Conservation (phyloP, 257 asterid species). For the Nicotiana attenuata region DNA sequence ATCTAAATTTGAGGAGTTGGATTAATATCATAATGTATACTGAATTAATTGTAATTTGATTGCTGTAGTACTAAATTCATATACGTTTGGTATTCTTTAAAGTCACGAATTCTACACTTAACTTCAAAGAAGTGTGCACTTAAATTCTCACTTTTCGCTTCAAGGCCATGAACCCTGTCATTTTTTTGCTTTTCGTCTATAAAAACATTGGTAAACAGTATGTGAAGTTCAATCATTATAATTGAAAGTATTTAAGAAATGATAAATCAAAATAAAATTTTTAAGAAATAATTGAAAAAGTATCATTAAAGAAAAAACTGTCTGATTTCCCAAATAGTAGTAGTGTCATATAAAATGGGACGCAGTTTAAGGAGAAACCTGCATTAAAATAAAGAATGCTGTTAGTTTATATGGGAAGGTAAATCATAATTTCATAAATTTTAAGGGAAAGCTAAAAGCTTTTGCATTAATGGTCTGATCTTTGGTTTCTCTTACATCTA, state of each 20-base stretch:
- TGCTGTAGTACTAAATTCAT: not conserved
- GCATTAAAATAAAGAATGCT: not conserved
- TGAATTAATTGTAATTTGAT: not conserved
- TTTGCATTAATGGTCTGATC: not conserved
- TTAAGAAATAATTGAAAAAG: not conserved
- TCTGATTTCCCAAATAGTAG: not conserved
- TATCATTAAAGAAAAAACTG: not conserved
- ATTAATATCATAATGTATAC: not conserved
- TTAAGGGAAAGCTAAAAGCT: not conserved
- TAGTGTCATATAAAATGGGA: not conserved
- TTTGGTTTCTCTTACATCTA: slow-evolving; percentile 14
- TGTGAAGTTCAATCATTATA: not conserved
- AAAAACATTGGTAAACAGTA: not conserved
- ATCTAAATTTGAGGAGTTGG: not conserved
- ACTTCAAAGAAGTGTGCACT: not conserved
- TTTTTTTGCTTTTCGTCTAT: not conserved
- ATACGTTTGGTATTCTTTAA: not conserved
- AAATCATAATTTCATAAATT: not conserved
- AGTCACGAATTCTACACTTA: not conserved
- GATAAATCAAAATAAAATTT: not conserved
- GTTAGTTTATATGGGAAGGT: not conserved
- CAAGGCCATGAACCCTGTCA: not conserved
- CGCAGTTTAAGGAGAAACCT: not conserved
- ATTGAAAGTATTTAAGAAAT: not conserved
- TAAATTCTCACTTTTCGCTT: not conserved